phyloP scores from a whole-genome alignment of 192 early-diverging fungal genomes.

The Thamnidium elegans region DNA sequence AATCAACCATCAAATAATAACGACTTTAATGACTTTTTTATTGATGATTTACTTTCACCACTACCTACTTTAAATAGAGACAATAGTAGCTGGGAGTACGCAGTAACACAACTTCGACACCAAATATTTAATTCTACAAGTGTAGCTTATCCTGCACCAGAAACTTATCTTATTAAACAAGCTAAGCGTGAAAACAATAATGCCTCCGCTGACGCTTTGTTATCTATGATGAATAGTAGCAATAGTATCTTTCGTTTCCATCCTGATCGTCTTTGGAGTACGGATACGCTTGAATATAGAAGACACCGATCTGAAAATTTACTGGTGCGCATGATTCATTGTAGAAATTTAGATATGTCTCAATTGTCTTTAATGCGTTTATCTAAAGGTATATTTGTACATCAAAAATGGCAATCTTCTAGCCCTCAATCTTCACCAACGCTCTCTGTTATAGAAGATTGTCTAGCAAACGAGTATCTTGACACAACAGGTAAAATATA shows the following conservation, averaged over 20 bases:
- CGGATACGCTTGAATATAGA: conserved; percentile 16
- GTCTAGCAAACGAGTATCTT: not conserved
- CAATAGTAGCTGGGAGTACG: conserved; percentile 11
- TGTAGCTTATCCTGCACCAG: conserved; percentile 12
- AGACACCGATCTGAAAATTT: conserved; percentile 24
- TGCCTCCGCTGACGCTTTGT: not conserved
- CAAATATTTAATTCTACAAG: conserved; percentile 24
- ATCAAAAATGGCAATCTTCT: conserved; percentile 19
- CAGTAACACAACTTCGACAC: conserved; percentile 1
- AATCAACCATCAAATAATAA: not conserved
- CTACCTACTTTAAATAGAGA: not conserved
- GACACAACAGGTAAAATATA: not conserved
- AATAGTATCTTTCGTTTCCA: conserved; percentile 1
- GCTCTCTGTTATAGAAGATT: conserved; percentile 10
- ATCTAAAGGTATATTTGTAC: conserved; percentile 29
- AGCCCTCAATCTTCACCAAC: conserved; percentile 11
- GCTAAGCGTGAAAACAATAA: not conserved
- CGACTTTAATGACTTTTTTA: not conserved
- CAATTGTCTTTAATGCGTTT: conserved; percentile 18
- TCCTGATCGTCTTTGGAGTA: not conserved
- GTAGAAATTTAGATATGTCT: not conserved
- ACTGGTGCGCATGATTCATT: conserved; percentile 17
- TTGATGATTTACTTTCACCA: not conserved
- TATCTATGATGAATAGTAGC: conserved; percentile 2
- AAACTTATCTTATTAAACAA: conserved; percentile 5